phyloP scores from a whole-genome alignment of 768 basidiomycete species.

The Pleurotus tuoliensis region DNA sequence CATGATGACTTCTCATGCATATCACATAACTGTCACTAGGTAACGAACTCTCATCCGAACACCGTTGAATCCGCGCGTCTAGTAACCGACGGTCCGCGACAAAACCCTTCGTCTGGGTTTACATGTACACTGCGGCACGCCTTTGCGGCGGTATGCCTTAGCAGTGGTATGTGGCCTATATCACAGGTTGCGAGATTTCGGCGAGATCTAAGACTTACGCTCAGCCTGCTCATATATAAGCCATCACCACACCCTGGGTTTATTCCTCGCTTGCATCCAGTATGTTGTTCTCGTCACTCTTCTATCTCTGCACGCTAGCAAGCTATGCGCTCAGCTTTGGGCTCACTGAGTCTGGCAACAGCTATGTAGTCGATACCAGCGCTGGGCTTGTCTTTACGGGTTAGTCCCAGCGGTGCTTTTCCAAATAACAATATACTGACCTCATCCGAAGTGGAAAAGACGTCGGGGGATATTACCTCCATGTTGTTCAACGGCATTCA shows the following conservation, averaged over 20 bases:
- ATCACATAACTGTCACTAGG: no score
- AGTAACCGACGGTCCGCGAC: neutral
- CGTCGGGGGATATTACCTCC: slow-evolving; percentile 31
- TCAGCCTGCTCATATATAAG: neutral
- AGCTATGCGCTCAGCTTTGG: slow-evolving; percentile 19
- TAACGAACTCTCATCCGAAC: no score
- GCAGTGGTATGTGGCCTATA: neutral
- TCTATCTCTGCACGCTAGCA: neutral
- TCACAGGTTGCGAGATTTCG: neutral
- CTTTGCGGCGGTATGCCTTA: neutral
- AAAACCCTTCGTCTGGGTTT: no score
- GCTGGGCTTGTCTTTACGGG: slow-evolving; percentile 31
- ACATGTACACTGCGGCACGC: no score
- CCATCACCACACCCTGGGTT: no score
- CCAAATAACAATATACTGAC: neutral
- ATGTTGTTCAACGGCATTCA: slow-evolving; percentile 32
- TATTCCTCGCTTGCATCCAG: neutral
- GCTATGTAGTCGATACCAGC: slow-evolving; percentile 25
- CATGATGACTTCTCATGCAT: no score
- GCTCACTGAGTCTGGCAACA: slow-evolving; percentile 26
- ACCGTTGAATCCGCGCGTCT: no score
- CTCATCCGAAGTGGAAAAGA: slow-evolving; percentile 21
- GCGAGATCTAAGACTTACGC: neutral
- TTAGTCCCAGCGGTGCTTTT: slow-evolving; percentile 6
- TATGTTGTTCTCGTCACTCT: neutral